phyloP scores from a whole-genome alignment of 306 rosid genomes.

The Carpinus viminea region DNA sequence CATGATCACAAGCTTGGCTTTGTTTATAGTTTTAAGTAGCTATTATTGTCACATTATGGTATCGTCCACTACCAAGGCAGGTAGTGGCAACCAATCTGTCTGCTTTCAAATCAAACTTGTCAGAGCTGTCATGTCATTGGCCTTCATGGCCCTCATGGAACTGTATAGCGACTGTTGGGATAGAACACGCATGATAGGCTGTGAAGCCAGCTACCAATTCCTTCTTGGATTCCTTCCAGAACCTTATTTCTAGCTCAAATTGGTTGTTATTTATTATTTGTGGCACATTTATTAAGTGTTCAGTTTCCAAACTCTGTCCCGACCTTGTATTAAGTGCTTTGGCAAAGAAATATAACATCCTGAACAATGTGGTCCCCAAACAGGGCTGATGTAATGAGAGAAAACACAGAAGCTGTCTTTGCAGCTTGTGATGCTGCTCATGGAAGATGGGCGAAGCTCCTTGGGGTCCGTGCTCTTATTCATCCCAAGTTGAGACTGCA shows the following conservation, averaged over 20 bases:
- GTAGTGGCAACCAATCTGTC: not conserved
- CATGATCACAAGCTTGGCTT: not conserved
- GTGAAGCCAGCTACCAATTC: not conserved
- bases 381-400: slow-evolving; percentile 99
- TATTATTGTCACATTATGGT: not conserved
- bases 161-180: not conserved
- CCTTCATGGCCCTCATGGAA: not conserved
- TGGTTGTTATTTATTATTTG: not conserved
- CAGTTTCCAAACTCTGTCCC: slow-evolving; percentile 9
- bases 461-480: slow-evolving; percentile 92
- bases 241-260: not conserved
- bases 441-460: slow-evolving; percentile 99
- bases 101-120: not conserved
- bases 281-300: slow-evolving; percentile 1
- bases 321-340: slow-evolving; percentile 25
- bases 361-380: slow-evolving; percentile 60
- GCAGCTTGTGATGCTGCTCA: slow-evolving; percentile 99
- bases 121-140: not conserved
- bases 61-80: slow-evolving; percentile 6
- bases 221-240: not conserved
- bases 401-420: slow-evolving; percentile 99
- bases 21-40: not conserved
- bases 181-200: not conserved
- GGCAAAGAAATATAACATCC: slow-evolving; percentile 43
- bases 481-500: slow-evolving; percentile 96